A percentile compares a stretch with the other conserved stretches of the same genome.
These are phyloP conservation scores for Ophiostoma australiae DNA, from an alignment of 2,329 filamentous ascomycete genomes.

Conservation along the genomic window DNA sequence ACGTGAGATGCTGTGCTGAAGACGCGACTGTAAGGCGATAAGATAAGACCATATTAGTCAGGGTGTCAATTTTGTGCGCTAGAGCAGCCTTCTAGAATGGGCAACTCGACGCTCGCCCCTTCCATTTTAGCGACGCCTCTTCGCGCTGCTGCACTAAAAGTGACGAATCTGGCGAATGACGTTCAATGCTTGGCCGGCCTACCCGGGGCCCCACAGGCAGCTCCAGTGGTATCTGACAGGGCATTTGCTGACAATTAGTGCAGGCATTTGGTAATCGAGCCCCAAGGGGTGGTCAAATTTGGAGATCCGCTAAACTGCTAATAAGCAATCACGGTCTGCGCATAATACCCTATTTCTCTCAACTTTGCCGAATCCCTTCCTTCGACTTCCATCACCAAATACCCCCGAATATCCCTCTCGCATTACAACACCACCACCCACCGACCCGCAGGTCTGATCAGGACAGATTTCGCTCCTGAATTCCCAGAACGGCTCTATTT, in stretches of 20 bases:
- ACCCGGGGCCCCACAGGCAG: background rate
- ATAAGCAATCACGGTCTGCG: background rate
- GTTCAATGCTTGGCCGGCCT: conserved; percentile 9
- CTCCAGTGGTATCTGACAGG: background rate
- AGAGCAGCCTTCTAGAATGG: background rate
- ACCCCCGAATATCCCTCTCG: background rate
- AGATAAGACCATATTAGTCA: background rate
- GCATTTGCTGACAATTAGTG: background rate
- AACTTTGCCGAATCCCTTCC: background rate
- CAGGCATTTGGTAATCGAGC: conserved; percentile 1
- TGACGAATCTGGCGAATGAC: conserved; percentile 14
- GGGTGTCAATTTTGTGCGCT: background rate
- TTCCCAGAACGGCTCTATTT: background rate
- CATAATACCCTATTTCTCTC: conserved; percentile 14
- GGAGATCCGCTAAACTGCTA: background rate
- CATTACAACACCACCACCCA: background rate
- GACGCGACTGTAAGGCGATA: conserved; percentile 1
- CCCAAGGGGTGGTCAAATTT: background rate
- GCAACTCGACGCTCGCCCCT: background rate
- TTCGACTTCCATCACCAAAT: conserved; percentile 1
- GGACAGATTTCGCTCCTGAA: background rate
- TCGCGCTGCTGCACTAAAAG: background rate
- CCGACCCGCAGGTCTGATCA: background rate
- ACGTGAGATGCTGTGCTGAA: background rate
- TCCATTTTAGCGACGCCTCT: background rate